phyloP scores from a whole-genome alignment of 192 early-diverging fungal genomes.

The Coemansia sp. region DNA sequence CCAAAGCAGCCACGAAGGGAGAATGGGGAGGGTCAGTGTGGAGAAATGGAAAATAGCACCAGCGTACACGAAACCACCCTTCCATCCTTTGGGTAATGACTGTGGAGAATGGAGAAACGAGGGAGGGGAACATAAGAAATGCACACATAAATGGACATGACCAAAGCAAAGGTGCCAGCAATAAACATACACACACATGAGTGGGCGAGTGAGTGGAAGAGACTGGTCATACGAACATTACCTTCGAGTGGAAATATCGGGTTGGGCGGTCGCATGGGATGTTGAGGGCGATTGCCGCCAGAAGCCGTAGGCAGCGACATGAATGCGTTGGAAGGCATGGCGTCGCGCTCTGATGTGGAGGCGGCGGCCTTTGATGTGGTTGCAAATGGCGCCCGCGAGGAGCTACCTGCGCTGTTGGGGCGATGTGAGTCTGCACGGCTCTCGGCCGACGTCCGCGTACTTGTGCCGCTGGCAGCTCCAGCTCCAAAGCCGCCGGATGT shows the following conservation, averaged over 20 bases:
- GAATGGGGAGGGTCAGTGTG: neutral
- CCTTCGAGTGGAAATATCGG: conserved; percentile 25
- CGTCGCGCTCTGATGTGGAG: conserved; percentile 8
- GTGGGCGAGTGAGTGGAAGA: neutral
- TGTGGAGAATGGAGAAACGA: too few species aligned
- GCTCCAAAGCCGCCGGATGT: conserved; percentile 16
- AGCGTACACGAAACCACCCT: neutral
- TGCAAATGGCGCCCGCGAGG: conserved; percentile 27
- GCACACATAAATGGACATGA: neutral
- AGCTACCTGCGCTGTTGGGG: conserved; percentile 1
- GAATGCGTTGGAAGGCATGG: conserved; percentile 15
- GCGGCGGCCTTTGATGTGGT: conserved; percentile 15
- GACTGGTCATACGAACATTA: conserved; percentile 17
- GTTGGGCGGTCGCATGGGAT: conserved; percentile 14
- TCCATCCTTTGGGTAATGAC: too few species aligned
- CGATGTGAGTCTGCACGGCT: conserved; percentile 11
- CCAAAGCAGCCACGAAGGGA: neutral
- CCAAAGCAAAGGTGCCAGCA: neutral
- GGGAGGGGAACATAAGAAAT: neutral
- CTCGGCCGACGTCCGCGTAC: conserved; percentile 21
- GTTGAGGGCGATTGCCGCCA: conserved; percentile 19
- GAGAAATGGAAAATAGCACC: neutral
- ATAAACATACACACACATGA: neutral
- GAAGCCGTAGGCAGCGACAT: conserved; percentile 28
- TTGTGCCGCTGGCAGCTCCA: conserved; percentile 15